Evolutionary conservation across 2,329 filamentous ascomycete species (phyloP).

Genomic region (Xylariales sp.): DNA sequence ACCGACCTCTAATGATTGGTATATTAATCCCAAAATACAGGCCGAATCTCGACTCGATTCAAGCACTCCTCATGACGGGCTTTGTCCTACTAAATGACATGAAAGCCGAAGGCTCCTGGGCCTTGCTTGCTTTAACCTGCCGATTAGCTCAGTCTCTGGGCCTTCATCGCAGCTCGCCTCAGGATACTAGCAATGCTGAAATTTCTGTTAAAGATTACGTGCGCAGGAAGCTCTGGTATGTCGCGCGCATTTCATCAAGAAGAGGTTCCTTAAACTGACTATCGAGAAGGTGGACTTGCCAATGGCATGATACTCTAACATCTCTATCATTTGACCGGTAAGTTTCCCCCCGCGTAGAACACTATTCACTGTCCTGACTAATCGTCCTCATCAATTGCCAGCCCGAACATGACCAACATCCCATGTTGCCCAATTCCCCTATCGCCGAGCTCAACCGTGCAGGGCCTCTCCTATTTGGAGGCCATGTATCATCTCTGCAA

Average conservation of each 20-base stretch:
- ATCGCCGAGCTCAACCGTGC: conserved; percentile 33
- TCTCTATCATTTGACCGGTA: conserved; percentile 63
- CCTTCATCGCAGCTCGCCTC: conserved; percentile 45
- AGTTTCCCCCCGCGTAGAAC: too few species aligned
- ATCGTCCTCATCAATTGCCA: conserved; percentile 20
- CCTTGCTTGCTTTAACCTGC: conserved; percentile 58
- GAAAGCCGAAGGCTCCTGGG: conserved; percentile 67
- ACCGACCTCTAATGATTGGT: not conserved
- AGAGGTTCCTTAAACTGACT: too few species aligned
- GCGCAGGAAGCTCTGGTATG: conserved; percentile 51
- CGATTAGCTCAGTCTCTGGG: conserved; percentile 62
- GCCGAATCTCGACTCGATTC: conserved; percentile 62
- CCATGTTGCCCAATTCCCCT: conserved; percentile 51
- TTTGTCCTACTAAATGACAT: conserved; percentile 65
- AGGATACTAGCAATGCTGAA: conserved; percentile 38
- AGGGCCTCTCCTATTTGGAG: conserved; percentile 56
- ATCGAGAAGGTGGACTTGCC: conserved; percentile 49
- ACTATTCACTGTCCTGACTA: too few species aligned
- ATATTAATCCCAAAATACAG: conserved; percentile 22
- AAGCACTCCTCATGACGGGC: conserved; percentile 57
- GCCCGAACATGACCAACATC: conserved; percentile 60
- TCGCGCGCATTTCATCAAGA: too few species aligned
- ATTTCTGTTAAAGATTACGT: conserved; percentile 49
- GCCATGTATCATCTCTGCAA: conserved; percentile 62
- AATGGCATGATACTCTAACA: conserved; percentile 64